Evolutionary conservation across 768 basidiomycete species (phyloP).

Genomic region (Lactarius psammicola): DNA sequence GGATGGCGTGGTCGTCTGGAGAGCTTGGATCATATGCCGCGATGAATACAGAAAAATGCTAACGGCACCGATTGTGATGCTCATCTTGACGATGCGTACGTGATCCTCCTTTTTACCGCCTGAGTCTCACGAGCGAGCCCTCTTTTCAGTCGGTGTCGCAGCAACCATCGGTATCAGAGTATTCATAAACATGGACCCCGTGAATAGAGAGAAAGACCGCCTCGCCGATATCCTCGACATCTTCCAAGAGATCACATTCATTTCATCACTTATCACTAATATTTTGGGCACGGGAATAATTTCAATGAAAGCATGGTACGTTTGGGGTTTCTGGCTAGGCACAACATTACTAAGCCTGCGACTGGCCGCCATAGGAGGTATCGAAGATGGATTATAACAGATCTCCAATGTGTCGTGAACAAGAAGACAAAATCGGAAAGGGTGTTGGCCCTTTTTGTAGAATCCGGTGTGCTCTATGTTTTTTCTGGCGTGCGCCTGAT

Average conservation of each 20-base stretch:
- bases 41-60: neutral
- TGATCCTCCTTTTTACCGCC: too few relatives aligned
- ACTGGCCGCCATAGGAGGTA: neutral
- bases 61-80: neutral
- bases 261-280: conserved; percentile 1
- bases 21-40: conserved; percentile 1
- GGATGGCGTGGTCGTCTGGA: conserved; percentile 5
- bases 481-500: neutral
- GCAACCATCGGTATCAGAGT: neutral
- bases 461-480: neutral
- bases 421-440: neutral
- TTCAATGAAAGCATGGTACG: neutral
- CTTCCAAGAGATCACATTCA: neutral
- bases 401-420: neutral
- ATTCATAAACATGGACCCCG: neutral
- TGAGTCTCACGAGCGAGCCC: neutral
- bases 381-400: neutral
- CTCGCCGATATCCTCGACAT: neutral
- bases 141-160: neutral
- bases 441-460: neutral
- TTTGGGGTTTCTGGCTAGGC: neutral
- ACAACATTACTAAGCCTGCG: neutral
- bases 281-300: neutral
- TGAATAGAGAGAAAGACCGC: neutral
- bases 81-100: neutral